These are phyloP conservation scores for Solanum appendiculatum DNA, from an alignment of 257 asterid genomes.

Conservation along the genomic window DNA sequence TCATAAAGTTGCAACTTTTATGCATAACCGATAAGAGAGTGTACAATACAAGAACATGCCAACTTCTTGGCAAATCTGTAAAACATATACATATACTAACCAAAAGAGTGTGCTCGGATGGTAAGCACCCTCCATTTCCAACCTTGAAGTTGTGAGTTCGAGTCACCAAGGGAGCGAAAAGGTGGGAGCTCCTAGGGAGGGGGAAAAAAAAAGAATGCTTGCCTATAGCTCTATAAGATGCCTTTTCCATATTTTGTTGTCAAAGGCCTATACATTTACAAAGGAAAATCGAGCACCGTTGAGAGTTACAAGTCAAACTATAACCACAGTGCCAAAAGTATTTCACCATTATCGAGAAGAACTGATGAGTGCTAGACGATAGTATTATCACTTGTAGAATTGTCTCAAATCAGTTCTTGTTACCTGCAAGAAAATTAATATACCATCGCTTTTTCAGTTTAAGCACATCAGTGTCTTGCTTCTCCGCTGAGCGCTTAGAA, in stretches of 20 bases:
- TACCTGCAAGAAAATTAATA: background rate
- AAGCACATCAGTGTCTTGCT: background rate
- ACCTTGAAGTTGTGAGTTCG: too few relatives aligned
- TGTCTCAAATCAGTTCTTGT: background rate
- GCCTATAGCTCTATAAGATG: background rate
- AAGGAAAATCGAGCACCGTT: background rate
- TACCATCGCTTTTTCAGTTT: background rate
- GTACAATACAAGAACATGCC: background rate
- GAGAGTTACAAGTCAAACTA: background rate
- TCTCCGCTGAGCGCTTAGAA: background rate
- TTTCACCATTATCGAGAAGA: background rate
- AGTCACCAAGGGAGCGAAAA: too few relatives aligned
- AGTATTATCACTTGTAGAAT: background rate
- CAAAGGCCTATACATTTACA: background rate
- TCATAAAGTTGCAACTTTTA: background rate
- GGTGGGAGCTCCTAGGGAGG: too few relatives aligned
- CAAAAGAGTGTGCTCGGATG: background rate
- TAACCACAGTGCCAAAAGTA: background rate
- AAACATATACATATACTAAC: background rate
- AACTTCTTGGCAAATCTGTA: background rate
- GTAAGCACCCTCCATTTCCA: too few relatives aligned
- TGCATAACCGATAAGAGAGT: background rate
- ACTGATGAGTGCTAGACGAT: background rate
- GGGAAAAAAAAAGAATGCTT: background rate
- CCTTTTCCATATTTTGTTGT: background rate